Base-by-base conservation (phyloP, 345 rosid genomes). In the Carallia pectinifolia region DNA sequence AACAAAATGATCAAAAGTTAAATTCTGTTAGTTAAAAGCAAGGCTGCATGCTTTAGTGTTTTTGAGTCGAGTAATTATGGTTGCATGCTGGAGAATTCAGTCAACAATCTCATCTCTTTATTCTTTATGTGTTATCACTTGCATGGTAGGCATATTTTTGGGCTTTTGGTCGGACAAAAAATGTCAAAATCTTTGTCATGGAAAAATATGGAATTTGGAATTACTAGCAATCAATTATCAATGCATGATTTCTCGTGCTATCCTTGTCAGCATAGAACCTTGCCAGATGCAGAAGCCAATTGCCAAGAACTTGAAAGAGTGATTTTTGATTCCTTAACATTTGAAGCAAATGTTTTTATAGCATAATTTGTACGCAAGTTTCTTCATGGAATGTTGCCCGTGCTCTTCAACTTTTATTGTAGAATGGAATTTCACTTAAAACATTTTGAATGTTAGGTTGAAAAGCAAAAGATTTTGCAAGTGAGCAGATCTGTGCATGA, bases 381-480 rank as follows among this genome's bases (percentile, higher is more conserved):
- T 15, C 50, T 44, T 44, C 50, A 12, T 15, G 3, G 50, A 44
- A 44, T 44, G 16, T 44, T 44, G 34, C 16, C 60, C 6, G 13
- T 55, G 37, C 37, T 52, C 19, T 55, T 47, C 61, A 50, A 53
- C 58, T 54, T 54, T 63, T 44, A 53, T 53, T 34, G 17, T 12
- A 61, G 37, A 62, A 27, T 64, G 66, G 19, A n/a, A 5, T 56
- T 61, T 64, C 37, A 67, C 50, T 27, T 61, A 16, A 40, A 53
- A 65, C 13, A 29, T 31, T 75, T 60, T 71, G 23, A 53, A 38
- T 78, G 66, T 76, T 85, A 92, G 99, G 93, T 92, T 61, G 98
- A 88, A 71, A 92, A 88, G 83, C 90, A 85, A 73, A 92, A 77
- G 83, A 92, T 95, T 80, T 71, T 95, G 85, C 93, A 80, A 77